Conservation (phyloP, 257 asterid species). For the Avicennia marina region DNA sequence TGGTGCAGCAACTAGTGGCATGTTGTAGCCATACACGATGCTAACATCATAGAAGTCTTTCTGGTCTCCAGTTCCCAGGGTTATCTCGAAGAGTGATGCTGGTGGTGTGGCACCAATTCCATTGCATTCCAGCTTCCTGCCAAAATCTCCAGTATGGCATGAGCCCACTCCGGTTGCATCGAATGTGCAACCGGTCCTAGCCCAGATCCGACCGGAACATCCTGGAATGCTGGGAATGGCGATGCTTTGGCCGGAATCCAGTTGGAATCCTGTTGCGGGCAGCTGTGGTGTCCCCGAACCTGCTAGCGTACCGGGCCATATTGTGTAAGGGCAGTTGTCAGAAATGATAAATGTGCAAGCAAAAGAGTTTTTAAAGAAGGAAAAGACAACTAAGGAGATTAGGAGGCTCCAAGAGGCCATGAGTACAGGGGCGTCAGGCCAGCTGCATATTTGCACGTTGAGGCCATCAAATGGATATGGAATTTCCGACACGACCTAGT, state of each 20-base stretch:
- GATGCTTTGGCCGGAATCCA: constrained; percentile 55
- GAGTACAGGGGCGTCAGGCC: constrained; percentile 8
- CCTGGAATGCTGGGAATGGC: constrained; percentile 47
- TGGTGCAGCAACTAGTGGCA: constrained; percentile 59
- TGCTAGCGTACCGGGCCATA: constrained; percentile 85
- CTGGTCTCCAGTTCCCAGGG: constrained; percentile 43
- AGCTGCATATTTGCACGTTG: constrained; percentile 37
- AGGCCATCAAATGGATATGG: constrained; percentile 4
- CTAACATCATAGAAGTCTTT: constrained; percentile 77
- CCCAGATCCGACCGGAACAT: constrained; percentile 92
- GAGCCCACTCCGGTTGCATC: constrained; percentile 57
- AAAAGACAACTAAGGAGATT: constrained; percentile 17
- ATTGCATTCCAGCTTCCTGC: constrained; percentile 65
- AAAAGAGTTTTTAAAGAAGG: constrained; percentile 26
- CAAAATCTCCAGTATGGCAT: constrained; percentile 81
- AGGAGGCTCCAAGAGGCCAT: constrained; percentile 31
- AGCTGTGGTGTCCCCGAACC: constrained; percentile 69
- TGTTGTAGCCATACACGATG: constrained; percentile 74
- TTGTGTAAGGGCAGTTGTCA: constrained; percentile 63
- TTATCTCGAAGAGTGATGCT: constrained; percentile 74
- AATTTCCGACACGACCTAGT: background rate
- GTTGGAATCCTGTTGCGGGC: constrained; percentile 64
- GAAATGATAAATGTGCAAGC: constrained; percentile 46
- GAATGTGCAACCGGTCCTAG: constrained; percentile 75
- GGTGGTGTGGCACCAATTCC: constrained; percentile 82